Evolutionary conservation across 2,329 filamentous ascomycete genomes (phyloP), one percentile per base, ranked within the genome.

Genomic region (Calonectria multiphialidica): DNA sequence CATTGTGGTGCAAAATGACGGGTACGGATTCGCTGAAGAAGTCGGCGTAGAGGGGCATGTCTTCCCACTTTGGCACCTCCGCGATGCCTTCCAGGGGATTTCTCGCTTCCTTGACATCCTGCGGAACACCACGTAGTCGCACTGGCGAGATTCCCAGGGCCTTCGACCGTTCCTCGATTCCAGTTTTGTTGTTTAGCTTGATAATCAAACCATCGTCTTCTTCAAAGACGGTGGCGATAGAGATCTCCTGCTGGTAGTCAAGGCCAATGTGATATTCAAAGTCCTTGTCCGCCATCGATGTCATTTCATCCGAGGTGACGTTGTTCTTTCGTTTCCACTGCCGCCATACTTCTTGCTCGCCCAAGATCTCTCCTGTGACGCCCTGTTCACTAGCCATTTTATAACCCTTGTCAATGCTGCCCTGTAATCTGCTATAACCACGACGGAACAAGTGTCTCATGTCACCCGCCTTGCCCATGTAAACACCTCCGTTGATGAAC

Each of bases 381-480:
- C 79, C 79, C 33, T 82, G 81, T 13, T 82, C 80, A 28, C 79
- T 81, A 28, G 70, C 73, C 0, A 82, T n/a, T 1, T 44, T 45
- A 0, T 68, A 65, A 0, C 70, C 70, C 0, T 49, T 57, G 6
- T 66, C 47, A 0, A 62, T 72, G 9, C 65, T 64, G 0, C 74
- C 59, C 45, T 35, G 18, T 10, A 82, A 71, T 1, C 70, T 74
- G 13, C 75, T 72, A 2, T 74, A 40, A 1, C 62, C 76, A 0
- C 78, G 77, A 5, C 76, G 75, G 21, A 80, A 76, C 37, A 77
- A 73, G 7, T 65, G 70, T 1, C 70, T 68, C 75, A 81, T 70
- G 21, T 78, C 78, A 0, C 76, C 74, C 0, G 76, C 76, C 0
- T 76, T 72, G 4, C 79, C 81, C 1, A 82, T 77, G 66, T 80